Evolutionary conservation across 768 basidiomycete genomes (phyloP), one percentile per base, ranked within the genome.

Genomic region (Dioszegia aurantiaca): DNA sequence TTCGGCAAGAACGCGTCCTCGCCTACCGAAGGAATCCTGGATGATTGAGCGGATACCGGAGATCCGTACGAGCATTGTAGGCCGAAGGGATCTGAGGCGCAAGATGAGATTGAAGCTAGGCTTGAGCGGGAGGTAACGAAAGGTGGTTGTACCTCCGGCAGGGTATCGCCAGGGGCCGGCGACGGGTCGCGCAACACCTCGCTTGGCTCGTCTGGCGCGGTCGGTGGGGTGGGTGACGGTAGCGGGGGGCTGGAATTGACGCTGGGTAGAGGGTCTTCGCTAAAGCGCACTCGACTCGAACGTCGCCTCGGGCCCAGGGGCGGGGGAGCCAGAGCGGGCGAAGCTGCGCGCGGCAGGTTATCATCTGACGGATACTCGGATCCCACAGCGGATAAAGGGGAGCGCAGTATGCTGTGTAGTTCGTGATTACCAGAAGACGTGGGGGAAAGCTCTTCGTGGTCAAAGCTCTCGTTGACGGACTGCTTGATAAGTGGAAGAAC

Each of bases 221-320:
- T 14, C 51, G 9, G 33, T 16, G 19, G 33, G 9, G 39, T 6
- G 23, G 51, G 21, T 40, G 51, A 53, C 23, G 51, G 23, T 9
- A 14, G 3, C 26, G 36, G 8, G 6, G 51, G 51, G 21, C 37
- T 40, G 37, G 51, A 53, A 23, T 53, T 39, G 36, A 19, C 51
- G 24, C 51, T 53, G 23, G 51, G 51, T 19, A 53, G 37, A 14
- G 51, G 51, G 39, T 53, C 51, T 36, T 53, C 51, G 3, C 31
- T 36, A 37, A 53, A 53, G 17, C 51, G 36, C 2, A 53, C 51
- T 27, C 39, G 36, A 26, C 51, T 53, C 2, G 51, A 53, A 12
- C 51, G 36, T 9, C 51, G 11, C 17, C 51, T 16, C 3, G 51
- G 37, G 21, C 12, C 16, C 21, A 37, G 45, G 31, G 10, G 28